A percentile compares a stretch with the other conserved stretches of the same genome.
Conservation (phyloP, 139 green algal species). For the Picochlorum sp. region DNA sequence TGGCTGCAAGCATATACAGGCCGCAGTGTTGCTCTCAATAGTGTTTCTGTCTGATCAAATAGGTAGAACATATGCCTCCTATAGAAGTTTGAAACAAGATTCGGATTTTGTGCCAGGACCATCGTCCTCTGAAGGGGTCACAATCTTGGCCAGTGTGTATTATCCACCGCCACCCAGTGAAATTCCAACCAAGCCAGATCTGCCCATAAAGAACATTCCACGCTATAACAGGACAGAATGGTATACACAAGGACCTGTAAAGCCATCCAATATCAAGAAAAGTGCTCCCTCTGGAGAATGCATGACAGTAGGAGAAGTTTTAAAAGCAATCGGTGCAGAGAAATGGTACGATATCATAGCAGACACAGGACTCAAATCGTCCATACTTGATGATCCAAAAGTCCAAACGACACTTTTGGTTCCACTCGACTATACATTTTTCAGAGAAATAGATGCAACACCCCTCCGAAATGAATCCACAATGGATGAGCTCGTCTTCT, state of each 20-base stretch:
- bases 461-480: constrained; percentile 12
- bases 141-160: too few relatives aligned
- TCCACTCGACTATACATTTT: constrained; percentile 16
- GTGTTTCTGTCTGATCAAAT: too few relatives aligned
- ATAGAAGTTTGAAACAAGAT: too few relatives aligned
- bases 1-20: too few relatives aligned
- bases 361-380: neutral
- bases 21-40: too few relatives aligned
- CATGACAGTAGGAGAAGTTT: constrained; percentile 12
- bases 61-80: too few relatives aligned
- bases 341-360: constrained; percentile 18
- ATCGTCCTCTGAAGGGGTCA: too few relatives aligned
- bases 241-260: constrained; percentile 4
- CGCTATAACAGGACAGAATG: neutral
- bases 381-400: constrained; percentile 9
- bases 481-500: constrained; percentile 11
- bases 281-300: constrained; percentile 7
- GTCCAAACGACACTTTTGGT: constrained; percentile 20
- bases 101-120: too few relatives aligned
- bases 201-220: neutral
- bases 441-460: constrained; percentile 11
- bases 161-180: neutral
- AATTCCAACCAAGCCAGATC: neutral
- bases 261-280: neutral
- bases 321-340: constrained; percentile 19